A percentile compares a stretch with the other conserved stretches of the same genome.
Evolutionary conservation across 2,329 filamentous ascomycete genomes (phyloP).

Genomic region (Plectosphaerella cucumerina): DNA sequence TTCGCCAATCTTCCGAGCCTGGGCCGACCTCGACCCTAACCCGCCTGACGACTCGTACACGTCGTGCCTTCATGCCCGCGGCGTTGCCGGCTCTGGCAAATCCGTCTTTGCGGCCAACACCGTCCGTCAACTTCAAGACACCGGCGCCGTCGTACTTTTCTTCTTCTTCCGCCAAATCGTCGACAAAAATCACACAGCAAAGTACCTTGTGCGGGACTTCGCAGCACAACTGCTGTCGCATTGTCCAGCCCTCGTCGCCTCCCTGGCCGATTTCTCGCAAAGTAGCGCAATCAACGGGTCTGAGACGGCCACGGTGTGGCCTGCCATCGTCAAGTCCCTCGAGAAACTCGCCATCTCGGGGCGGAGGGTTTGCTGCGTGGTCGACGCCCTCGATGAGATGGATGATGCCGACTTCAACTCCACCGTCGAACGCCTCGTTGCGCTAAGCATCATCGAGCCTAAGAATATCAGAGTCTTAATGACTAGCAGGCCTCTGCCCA

Average conservation of each 20-base stretch:
- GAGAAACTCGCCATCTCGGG: background rate
- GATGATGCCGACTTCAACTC: constrained; percentile 19
- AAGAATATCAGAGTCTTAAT: background rate
- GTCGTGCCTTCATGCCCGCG: constrained; percentile 5
- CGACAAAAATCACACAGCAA: constrained; percentile 23
- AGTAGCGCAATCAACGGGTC: background rate
- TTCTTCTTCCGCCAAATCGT: constrained; percentile 37
- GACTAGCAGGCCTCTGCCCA: background rate
- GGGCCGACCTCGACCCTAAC: background rate
- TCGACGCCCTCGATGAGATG: constrained; percentile 45
- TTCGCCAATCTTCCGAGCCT: background rate
- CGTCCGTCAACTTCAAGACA: constrained; percentile 11
- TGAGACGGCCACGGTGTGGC: background rate
- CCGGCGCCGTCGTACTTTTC: constrained; percentile 23
- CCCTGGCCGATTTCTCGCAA: background rate
- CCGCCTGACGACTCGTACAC: background rate
- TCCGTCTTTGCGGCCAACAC: constrained; percentile 25
- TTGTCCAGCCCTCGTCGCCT: background rate
- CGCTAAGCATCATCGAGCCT: background rate
- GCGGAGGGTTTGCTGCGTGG: constrained; percentile 29
- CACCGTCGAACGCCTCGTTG: background rate
- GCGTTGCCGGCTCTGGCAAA: constrained; percentile 20
- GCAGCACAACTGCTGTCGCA: constrained; percentile 6
- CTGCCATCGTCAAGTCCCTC: background rate
- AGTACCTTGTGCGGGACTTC: constrained; percentile 8